A percentile compares a stretch with the other conserved stretches of the same genome.
Conservation (phyloP, 768 basidiomycete species). For the Macrolepiota albuminosa region DNA sequence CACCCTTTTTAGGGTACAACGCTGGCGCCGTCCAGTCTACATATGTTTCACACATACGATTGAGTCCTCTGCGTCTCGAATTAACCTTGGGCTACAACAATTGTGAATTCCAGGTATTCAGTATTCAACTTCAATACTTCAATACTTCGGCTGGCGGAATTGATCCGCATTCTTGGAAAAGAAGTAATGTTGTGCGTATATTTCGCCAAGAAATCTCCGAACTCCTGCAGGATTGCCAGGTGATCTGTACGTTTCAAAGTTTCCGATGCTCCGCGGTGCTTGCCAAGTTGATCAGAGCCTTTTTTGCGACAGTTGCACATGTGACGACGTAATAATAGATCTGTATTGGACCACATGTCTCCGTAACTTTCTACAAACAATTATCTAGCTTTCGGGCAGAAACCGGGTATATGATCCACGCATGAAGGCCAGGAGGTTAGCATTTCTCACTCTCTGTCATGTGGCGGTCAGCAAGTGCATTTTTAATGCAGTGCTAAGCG, state of each 20-base stretch:
- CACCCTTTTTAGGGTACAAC: too few species aligned
- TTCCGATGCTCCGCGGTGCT: neutral
- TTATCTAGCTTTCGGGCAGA: too few species aligned
- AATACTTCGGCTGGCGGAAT: neutral
- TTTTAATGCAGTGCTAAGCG: too few species aligned
- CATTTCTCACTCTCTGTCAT: too few species aligned
- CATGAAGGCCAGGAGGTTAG: too few species aligned
- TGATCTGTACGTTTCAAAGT: neutral
- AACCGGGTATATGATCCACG: too few species aligned
- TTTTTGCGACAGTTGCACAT: neutral
- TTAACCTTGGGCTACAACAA: neutral
- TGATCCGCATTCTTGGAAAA: neutral
- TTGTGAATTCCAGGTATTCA: neutral
- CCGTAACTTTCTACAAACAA: too few species aligned
- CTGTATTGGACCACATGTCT: neutral
- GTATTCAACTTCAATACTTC: neutral
- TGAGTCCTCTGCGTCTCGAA: neutral
- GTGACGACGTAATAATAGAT: neutral
- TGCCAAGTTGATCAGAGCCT: neutral
- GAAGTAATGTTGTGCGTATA: neutral
- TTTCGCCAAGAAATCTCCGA: neutral
- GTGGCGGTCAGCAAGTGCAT: too few species aligned
- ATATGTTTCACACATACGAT: neutral
- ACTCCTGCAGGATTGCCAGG: neutral
- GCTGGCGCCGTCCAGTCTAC: neutral